phyloP scores from a whole-genome alignment of 2,329 filamentous ascomycete species.

The Colletotrichum melonis region DNA sequence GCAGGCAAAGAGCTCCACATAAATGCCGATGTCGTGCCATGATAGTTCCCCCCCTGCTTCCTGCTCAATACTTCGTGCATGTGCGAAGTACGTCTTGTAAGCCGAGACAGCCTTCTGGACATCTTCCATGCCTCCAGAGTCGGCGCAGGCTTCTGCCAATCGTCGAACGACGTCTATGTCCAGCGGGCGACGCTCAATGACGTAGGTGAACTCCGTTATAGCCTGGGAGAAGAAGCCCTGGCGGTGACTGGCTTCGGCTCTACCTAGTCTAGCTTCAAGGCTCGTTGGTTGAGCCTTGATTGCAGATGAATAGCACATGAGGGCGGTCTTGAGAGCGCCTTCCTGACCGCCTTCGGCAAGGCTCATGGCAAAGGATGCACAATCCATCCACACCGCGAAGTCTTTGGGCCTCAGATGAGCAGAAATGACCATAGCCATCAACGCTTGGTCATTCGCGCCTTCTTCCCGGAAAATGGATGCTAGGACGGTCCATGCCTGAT shows the following conservation, averaged over 20 bases:
- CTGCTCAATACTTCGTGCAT: slow-evolving; percentile 46
- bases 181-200: slow-evolving; percentile 62
- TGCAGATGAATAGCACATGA: slow-evolving; percentile 70
- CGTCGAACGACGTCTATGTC: slow-evolving; percentile 67
- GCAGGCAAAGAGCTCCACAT: slow-evolving; percentile 82
- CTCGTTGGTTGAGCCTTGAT: slow-evolving; percentile 68
- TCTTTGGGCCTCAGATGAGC: slow-evolving; percentile 73
- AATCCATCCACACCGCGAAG: slow-evolving; percentile 67
- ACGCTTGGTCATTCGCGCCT: slow-evolving; percentile 65
- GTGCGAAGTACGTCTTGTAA: slow-evolving; percentile 60
- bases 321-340: slow-evolving; percentile 63
- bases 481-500: slow-evolving; percentile 73
- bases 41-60: slow-evolving; percentile 53
- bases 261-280: slow-evolving; percentile 67
- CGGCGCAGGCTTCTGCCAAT: slow-evolving; percentile 67
- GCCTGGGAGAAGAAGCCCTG: slow-evolving; percentile 65
- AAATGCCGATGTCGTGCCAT: slow-evolving; percentile 90
- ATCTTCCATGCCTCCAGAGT: slow-evolving; percentile 59
- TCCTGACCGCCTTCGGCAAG: slow-evolving; percentile 60
- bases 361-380: slow-evolving; percentile 67
- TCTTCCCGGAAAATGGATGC: slow-evolving; percentile 71
- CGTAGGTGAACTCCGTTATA: slow-evolving; percentile 66
- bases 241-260: slow-evolving; percentile 68
- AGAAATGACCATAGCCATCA: slow-evolving; percentile 70
- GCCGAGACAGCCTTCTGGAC: slow-evolving; percentile 57